A percentile compares a stretch with the other conserved stretches of the same genome.
phyloP scores from a whole-genome alignment of 2,329 filamentous ascomycete species.

The Acrodontium crateriforme region DNA sequence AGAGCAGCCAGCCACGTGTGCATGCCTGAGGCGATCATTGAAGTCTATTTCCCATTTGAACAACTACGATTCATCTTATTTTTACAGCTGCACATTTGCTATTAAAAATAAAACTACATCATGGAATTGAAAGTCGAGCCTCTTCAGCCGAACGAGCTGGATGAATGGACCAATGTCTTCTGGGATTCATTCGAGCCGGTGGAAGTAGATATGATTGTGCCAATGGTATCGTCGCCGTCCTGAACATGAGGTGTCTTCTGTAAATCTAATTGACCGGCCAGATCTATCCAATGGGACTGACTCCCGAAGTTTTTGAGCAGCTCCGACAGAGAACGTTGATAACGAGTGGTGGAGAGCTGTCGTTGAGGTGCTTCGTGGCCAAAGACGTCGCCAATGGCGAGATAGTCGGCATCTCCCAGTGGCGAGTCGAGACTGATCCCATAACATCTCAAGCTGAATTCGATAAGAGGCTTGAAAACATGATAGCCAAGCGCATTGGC shows the following conservation, averaged over 20 bases:
- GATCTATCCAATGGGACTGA: slow-evolving; percentile 6
- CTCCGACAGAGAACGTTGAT: slow-evolving; percentile 1
- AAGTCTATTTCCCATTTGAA: too few relatives aligned
- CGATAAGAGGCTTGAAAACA: slow-evolving; percentile 3
- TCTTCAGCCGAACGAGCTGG: slow-evolving; percentile 4
- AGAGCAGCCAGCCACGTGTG: too few relatives aligned
- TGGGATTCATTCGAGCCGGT: slow-evolving; percentile 5
- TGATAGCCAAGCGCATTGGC: slow-evolving; percentile 3
- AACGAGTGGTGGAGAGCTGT: slow-evolving; percentile 1
- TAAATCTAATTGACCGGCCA: too few relatives aligned
- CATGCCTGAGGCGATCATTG: too few relatives aligned
- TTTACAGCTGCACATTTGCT: too few relatives aligned
- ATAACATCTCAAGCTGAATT: slow-evolving; percentile 3
- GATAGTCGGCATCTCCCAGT: slow-evolving; percentile 5
- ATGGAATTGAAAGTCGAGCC: too few relatives aligned
- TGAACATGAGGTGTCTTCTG: too few relatives aligned
- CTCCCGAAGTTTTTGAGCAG: slow-evolving; percentile 2
- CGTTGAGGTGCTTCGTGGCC: slow-evolving; percentile 4
- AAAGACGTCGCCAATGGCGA: slow-evolving; percentile 3
- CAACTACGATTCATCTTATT: too few relatives aligned
- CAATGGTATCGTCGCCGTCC: too few relatives aligned
- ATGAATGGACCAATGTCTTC: slow-evolving; percentile 4
- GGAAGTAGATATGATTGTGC: slow-evolving; percentile 4
- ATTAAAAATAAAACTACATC: too few relatives aligned
- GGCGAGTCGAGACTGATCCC: slow-evolving; percentile 1